Conservation (phyloP, 2,329 filamentous ascomycete species). For the Elsinoe necatrix region DNA sequence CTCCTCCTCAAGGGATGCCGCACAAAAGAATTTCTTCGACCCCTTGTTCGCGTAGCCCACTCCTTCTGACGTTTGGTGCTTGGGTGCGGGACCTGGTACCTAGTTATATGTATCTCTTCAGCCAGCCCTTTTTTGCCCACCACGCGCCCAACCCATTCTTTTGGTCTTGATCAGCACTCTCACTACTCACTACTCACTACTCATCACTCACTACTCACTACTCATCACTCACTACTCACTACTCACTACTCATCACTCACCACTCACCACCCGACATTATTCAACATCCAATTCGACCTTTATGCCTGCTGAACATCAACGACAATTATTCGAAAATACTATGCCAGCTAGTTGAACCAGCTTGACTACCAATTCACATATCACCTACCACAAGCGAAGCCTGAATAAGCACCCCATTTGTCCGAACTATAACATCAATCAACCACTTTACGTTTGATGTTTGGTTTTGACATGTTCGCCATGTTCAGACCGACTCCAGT, state of each 20-base stretch:
- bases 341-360: background rate
- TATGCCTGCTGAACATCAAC: background rate
- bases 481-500: constrained; percentile 16
- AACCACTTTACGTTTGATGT: background rate
- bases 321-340: background rate
- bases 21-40: constrained; percentile 6
- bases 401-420: background rate
- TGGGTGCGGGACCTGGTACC: constrained; percentile 1
- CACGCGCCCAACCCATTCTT: background rate
- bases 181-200: background rate
- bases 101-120: constrained; percentile 14
- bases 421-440: background rate
- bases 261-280: background rate
- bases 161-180: constrained; percentile 2
- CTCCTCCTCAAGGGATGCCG: background rate
- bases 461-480: constrained; percentile 12
- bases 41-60: constrained; percentile 11
- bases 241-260: background rate
- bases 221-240: background rate
- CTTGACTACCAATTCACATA: background rate
- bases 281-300: constrained; percentile 4
- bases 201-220: background rate
- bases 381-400: background rate
- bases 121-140: background rate
- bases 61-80: background rate